Evolutionary conservation across 345 rosid genomes (phyloP).

Genomic region (Conringia planisiliqua): DNA sequence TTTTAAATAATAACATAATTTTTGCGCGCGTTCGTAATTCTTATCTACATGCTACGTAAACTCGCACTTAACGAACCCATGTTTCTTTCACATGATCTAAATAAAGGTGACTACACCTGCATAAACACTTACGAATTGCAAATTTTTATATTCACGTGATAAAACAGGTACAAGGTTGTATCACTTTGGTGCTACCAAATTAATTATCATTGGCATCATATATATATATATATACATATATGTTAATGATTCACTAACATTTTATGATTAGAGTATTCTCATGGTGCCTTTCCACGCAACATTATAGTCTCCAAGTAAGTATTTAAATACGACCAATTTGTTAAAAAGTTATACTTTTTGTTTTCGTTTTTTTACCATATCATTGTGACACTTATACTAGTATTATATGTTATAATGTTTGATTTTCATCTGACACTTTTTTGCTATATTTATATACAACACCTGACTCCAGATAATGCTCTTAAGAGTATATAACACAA

Average conservation of each 20-base stretch:
- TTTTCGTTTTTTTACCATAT: not conserved
- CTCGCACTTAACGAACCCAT: constrained; percentile 4
- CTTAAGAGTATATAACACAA: not conserved
- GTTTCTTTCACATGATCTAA: constrained; percentile 4
- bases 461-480: not conserved
- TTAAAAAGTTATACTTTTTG: not conserved
- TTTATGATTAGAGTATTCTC: not conserved
- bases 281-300: constrained; percentile 19
- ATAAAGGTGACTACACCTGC: not conserved
- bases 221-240: too few species aligned
- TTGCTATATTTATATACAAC: not conserved
- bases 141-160: not conserved
- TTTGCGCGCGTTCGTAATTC: not conserved
- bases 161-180: not conserved
- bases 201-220: not conserved
- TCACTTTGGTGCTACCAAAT: not conserved
- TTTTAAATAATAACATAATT: not conserved
- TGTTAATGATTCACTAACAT: constrained; percentile 2
- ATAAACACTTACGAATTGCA: not conserved
- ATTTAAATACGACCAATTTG: constrained; percentile 16
- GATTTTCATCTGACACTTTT: not conserved
- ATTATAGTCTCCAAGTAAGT: constrained; percentile 3
- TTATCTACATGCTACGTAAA: constrained; percentile 11
- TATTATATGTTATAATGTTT: not conserved
- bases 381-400: not conserved